These are phyloP conservation scores for Vitis amurensis DNA, from an alignment of 164 flowering plant species.

Conservation along the genomic window DNA sequence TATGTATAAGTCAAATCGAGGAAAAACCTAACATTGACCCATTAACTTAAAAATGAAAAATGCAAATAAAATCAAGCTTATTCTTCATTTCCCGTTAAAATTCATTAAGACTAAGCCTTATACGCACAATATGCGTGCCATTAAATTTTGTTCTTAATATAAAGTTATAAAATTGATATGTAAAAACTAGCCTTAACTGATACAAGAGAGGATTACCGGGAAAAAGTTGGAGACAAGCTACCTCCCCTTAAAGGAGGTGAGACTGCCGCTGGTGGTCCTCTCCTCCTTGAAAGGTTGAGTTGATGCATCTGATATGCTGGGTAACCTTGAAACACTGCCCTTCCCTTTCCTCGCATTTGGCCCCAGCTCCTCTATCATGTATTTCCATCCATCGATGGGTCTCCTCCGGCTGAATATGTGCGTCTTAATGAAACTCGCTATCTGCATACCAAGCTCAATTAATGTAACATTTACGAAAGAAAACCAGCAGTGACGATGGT, in stretches of 20 bases:
- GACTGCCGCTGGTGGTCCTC: constrained; percentile 21
- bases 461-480: constrained; percentile 2
- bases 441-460: constrained; percentile 40
- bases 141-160: too few species aligned
- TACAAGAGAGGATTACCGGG: neutral
- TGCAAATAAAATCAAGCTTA: too few species aligned
- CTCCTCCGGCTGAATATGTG: constrained; percentile 97
- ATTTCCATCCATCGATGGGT: constrained; percentile 98
- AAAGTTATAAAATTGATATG: too few species aligned
- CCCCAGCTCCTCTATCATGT: constrained; percentile 97
- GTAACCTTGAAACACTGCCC: constrained; percentile 82
- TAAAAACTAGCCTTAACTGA: too few species aligned
- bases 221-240: constrained; percentile 7
- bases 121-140: too few species aligned
- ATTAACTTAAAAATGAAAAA: too few species aligned
- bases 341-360: constrained; percentile 92
- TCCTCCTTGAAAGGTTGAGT: constrained; percentile 88
- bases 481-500: neutral
- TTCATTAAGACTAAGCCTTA: too few species aligned
- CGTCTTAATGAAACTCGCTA: constrained; percentile 89
- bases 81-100: too few species aligned
- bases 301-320: constrained; percentile 72
- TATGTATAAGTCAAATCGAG: too few species aligned
- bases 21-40: too few species aligned
- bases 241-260: constrained; percentile 35